phyloP scores from a whole-genome alignment of 345 rosid genomes.

The Salix viminalis region DNA sequence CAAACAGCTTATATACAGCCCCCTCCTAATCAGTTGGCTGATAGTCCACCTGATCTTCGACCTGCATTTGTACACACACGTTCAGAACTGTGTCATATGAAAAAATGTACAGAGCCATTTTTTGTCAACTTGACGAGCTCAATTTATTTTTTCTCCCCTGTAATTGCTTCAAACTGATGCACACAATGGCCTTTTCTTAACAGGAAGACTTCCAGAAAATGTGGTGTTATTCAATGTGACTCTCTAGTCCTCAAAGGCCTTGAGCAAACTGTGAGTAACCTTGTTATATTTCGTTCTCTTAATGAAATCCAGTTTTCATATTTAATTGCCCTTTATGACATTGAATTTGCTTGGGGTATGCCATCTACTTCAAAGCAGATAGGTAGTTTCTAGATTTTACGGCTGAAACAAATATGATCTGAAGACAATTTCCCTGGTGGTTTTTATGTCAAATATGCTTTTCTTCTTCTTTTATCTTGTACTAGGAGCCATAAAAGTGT shows the following conservation, averaged over 20 bases:
- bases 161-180: slow-evolving; percentile 11
- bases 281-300: slow-evolving; percentile 4
- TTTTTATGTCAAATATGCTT: slow-evolving; percentile 4
- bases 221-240: slow-evolving; percentile 81
- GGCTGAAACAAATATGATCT: not conserved
- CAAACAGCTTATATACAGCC: slow-evolving; percentile 83
- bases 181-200: slow-evolving; percentile 6
- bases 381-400: not conserved
- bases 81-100: slow-evolving; percentile 45
- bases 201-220: slow-evolving; percentile 66
- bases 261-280: slow-evolving; percentile 69
- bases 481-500: slow-evolving; percentile 8
- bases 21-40: slow-evolving; percentile 56
- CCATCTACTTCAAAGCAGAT: not conserved
- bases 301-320: not conserved
- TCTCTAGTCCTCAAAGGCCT: slow-evolving; percentile 82
- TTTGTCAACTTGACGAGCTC: slow-evolving; percentile 7
- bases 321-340: not conserved
- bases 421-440: not conserved
- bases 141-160: not conserved
- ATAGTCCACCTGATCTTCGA: slow-evolving; percentile 70
- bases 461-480: not conserved
- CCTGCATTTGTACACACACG: slow-evolving; percentile 95
- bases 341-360: not conserved
- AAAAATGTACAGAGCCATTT: slow-evolving; percentile 44